Percentiles rank a stretch among this genome's conserved stretches.
Evolutionary conservation across 2,329 filamentous ascomycete species (phyloP).

Genomic region (Paecilomyces dactylethromorphus): DNA sequence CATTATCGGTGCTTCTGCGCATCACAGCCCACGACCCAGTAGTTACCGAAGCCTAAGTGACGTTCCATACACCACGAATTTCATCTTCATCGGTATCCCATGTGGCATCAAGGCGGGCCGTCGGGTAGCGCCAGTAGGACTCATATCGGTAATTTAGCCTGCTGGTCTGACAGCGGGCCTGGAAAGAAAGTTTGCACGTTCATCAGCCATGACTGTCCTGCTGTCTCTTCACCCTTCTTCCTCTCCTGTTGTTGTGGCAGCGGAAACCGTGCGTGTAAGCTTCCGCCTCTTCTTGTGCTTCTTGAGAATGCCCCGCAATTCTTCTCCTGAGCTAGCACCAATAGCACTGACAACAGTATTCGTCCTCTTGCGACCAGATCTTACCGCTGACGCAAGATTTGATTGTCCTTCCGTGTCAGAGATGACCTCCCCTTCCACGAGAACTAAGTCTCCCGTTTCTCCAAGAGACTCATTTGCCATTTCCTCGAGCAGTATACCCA

Average conservation of each 20-base stretch:
- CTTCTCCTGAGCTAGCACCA: conserved; percentile 17
- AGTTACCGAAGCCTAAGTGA: conserved; percentile 17
- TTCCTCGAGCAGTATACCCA: conserved; percentile 58
- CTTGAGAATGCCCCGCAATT: conserved; percentile 10
- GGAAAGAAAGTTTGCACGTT: background rate
- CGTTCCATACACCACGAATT: conserved; percentile 35
- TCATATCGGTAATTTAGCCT: too few species aligned
- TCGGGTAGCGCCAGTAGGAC: too few species aligned
- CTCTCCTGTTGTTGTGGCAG: background rate
- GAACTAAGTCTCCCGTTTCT: conserved; percentile 51
- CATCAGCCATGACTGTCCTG: background rate
- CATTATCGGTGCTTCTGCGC: conserved; percentile 34
- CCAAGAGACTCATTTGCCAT: conserved; percentile 46
- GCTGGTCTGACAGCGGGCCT: too few species aligned
- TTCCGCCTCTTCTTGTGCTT: conserved; percentile 20
- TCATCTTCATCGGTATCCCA: conserved; percentile 42
- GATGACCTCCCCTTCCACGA: conserved; percentile 44
- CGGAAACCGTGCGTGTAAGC: conserved; percentile 10
- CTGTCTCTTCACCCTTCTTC: background rate
- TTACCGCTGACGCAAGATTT: background rate
- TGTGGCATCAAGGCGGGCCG: conserved; percentile 32
- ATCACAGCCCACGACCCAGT: conserved; percentile 43
- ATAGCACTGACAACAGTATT: conserved; percentile 12
- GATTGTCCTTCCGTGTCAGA: conserved; percentile 14
- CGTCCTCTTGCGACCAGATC: conserved; percentile 12